A percentile compares a stretch with the other conserved stretches of the same genome.
Evolutionary conservation across 2,329 filamentous ascomycete species (phyloP).

Genomic region (Blastomyces silverae): DNA sequence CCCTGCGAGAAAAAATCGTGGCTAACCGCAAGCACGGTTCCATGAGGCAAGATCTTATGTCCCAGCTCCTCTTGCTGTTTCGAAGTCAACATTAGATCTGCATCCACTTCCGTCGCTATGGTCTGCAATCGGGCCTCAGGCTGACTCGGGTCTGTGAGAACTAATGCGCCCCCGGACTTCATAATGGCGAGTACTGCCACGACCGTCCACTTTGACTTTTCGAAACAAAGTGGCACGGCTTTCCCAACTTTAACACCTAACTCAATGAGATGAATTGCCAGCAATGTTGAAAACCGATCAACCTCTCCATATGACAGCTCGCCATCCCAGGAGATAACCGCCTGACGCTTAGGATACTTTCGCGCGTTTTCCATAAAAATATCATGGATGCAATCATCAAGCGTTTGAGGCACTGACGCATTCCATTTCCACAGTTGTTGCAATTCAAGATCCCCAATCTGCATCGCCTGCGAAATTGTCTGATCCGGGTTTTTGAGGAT

Average conservation of each 20-base stretch:
- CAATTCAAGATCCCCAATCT: slow-evolving; percentile 19
- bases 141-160: slow-evolving; percentile 28
- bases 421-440: slow-evolving; percentile 26
- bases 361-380: slow-evolving; percentile 18
- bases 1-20: slow-evolving; percentile 11
- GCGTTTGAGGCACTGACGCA: slow-evolving; percentile 20
- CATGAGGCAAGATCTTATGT: slow-evolving; percentile 13
- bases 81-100: slow-evolving; percentile 21
- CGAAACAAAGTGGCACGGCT: slow-evolving; percentile 27
- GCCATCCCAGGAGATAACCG: slow-evolving; percentile 30
- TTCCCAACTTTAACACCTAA: slow-evolving; percentile 29
- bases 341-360: slow-evolving; percentile 17
- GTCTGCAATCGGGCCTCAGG: slow-evolving; percentile 32
- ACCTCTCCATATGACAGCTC: slow-evolving; percentile 27
- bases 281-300: slow-evolving; percentile 29
- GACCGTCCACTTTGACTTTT: slow-evolving; percentile 30
- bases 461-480: slow-evolving; percentile 16
- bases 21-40: slow-evolving; percentile 14
- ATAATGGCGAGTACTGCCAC: slow-evolving; percentile 28
- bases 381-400: slow-evolving; percentile 22
- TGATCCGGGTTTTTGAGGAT: slow-evolving; percentile 14
- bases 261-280: slow-evolving; percentile 27
- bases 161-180: slow-evolving; percentile 29
- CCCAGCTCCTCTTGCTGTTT: slow-evolving; percentile 16
- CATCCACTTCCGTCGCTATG: slow-evolving; percentile 21